Conservation (phyloP, 345 rosid genomes). For the Hirschfeldia incana region DNA sequence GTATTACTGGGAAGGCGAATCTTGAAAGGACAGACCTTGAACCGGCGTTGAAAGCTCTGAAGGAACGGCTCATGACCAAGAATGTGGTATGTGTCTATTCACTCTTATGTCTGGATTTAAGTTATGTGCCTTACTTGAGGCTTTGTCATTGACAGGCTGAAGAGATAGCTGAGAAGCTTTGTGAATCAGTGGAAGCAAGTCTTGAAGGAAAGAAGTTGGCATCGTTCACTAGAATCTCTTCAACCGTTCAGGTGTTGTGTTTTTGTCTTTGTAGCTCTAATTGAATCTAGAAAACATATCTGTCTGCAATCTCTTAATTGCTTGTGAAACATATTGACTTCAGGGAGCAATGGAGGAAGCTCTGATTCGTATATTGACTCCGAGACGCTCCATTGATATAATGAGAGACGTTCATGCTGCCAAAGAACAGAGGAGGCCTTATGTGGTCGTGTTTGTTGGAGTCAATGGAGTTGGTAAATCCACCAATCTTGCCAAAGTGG, state of each 20-base stretch:
- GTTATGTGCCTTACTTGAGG: not conserved
- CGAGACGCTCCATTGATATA: conserved; percentile 94
- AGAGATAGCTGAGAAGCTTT: conserved; percentile 97
- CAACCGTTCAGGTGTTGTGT: conserved; percentile 81
- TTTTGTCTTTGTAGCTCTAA: conserved; percentile 5
- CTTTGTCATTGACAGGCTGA: conserved; percentile 60
- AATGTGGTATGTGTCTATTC: conserved; percentile 71
- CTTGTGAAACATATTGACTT: conserved; percentile 30
- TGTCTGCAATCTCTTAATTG: not conserved
- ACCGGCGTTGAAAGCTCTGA: conserved; percentile 93
- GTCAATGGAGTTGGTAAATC: conserved; percentile 99
- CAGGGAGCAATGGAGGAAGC: conserved; percentile 99
- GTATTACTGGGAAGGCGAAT: conserved; percentile 97
- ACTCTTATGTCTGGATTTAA: not conserved
- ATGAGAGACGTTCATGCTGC: conserved; percentile 92
- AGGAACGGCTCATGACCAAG: conserved; percentile 98
- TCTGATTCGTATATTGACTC: conserved; percentile 92
- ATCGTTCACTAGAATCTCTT: conserved; percentile 94
- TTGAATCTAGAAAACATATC: not conserved
- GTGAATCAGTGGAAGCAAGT: conserved; percentile 95
- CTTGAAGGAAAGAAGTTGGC: conserved; percentile 96
- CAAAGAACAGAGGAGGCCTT: conserved; percentile 85
- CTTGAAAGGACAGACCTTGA: conserved; percentile 90
- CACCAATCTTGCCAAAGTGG: conserved; percentile 96
- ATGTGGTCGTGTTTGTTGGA: conserved; percentile 95